Base-by-base conservation (phyloP, 2,329 filamentous ascomycete species). In the Calycina herbarum region DNA sequence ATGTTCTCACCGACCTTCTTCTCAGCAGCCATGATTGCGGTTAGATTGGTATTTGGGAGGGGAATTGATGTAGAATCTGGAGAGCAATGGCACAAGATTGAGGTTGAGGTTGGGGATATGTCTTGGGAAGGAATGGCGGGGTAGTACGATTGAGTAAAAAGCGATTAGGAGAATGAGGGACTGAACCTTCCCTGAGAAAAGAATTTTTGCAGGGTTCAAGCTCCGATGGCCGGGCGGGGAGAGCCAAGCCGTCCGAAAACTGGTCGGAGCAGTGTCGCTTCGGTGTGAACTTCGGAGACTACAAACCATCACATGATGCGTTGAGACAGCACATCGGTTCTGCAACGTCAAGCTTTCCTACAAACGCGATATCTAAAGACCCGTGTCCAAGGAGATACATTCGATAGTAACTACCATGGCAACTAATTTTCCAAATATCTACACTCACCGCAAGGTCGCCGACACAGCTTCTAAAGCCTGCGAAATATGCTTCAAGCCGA, bases 401-500 rank as follows among this genome's bases (percentile, higher is more conserved):
- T 24, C 8, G 8, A 27, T 27, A 24, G 48, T 27, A 1, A 27
- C 24, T 54, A 13, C 20, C 20, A 54, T 54, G 48, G 48, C 48
- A 71, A 70, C 73, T 17, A 72, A 83, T 1, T 86, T 94, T 66
- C 86, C 86, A 54, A 98, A 98, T 75, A 78, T 91, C 35, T 98
- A 94, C 80, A 88, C 92, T 69, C 90, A 94, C 70, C 91, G 94
- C 60, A 92, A 88, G 71, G 94, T 98, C 42, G 93, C 93, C 13
- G 93, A 96, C 35, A 85, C 87, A n/a, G 85, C 90, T 1, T 85
- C 92, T 13, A 96, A 92, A 78, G 83, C 92, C 60, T 99, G 95
- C 79, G 90, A 93, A 78, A 87, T 98, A 69, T 98, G 95, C 83
- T 96, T 90, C 82, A 96, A 95, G 79, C 90, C 91, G 8, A 93